Evolutionary conservation across 202 grass and related monocot genomes (phyloP), one percentile per base, ranked within the genome.

Genomic region (Dendrocalamus latiflorus): DNA sequence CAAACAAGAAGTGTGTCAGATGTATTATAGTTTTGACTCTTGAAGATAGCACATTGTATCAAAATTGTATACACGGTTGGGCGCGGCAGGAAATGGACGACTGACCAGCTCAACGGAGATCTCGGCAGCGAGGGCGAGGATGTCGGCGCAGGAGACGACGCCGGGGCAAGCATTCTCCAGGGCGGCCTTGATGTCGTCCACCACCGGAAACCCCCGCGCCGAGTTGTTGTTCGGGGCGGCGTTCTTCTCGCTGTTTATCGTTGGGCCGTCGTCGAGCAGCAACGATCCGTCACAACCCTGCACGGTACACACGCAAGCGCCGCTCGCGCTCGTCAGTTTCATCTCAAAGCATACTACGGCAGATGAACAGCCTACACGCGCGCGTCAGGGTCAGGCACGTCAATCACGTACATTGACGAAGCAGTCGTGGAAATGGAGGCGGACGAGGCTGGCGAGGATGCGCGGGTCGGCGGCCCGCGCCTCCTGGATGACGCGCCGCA

Each of bases 381-480:
- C 33, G 25, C 15, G 14, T 18, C 18, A 2, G 24, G 24, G n/a
- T n/a, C n/a, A n/a, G 20, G 62, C 33, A n/a, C 28, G n/a, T n/a
- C n/a, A n/a, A 6, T 6, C 17, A 65, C 87, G 37, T 38, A 97
- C 94, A 72, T 86, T 68, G 13, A 94, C 94, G 81, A 97, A 97
- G 86, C 94, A 97, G 77, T 97, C 93, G 51, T 97, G 93, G 91
- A 97, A 97, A 13, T 93, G 88, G 65, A 93, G 70, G 14, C 93
- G 93, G 17, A 89, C 66, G 70, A 91, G 85, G 85, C 81, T 88
- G 6, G 91, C 91, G 65, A 36, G 61, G 80, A 92, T 87, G 49
- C 90, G 87, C n/a, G n/a, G n/a, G n/a, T n/a, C n/a, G n/a, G n/a
- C n/a, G n/a, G n/a, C n/a, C n/a, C n/a, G n/a, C n/a, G n/a, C n/a